phyloP scores from a whole-genome alignment of 768 basidiomycete species.

The Chalciporus piperatus region DNA sequence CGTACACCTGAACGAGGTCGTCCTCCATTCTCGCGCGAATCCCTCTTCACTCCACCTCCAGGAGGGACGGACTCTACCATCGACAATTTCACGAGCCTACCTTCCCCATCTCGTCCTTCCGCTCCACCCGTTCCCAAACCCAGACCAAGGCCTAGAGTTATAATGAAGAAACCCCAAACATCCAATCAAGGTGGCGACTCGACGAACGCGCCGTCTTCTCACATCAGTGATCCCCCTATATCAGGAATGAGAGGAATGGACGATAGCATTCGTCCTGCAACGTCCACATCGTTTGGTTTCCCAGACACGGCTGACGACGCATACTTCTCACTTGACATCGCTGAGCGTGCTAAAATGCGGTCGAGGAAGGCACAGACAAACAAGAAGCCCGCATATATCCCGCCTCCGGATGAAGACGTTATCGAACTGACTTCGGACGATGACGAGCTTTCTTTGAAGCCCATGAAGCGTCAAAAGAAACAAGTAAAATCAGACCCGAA shows the following conservation, averaged over 20 bases:
- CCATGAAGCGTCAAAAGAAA: slow-evolving; percentile 30
- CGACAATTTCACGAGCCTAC: slow-evolving; percentile 12
- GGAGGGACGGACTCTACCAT: slow-evolving; percentile 8
- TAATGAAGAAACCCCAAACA: slow-evolving; percentile 17
- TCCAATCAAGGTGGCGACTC: background rate
- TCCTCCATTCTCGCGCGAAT: slow-evolving; percentile 3
- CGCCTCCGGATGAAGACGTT: slow-evolving; percentile 28
- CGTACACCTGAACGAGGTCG: slow-evolving; percentile 14
- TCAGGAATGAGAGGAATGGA: slow-evolving; percentile 8
- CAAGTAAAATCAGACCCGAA: slow-evolving; percentile 28
- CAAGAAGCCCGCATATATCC: slow-evolving; percentile 10
- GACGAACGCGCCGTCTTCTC: slow-evolving; percentile 16
- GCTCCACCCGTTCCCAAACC: slow-evolving; percentile 6
- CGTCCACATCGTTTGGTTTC: slow-evolving; percentile 6
- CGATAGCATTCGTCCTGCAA: slow-evolving; percentile 23
- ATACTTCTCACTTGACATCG: slow-evolving; percentile 39
- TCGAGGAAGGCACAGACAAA: slow-evolving; percentile 33
- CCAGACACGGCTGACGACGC: slow-evolving; percentile 14
- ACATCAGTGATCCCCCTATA: slow-evolving; percentile 19
- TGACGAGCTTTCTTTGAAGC: slow-evolving; percentile 36
- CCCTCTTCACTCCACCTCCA: slow-evolving; percentile 30
- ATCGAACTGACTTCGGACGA: slow-evolving; percentile 48
- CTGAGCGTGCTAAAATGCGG: slow-evolving; percentile 60
- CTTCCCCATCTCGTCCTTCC: slow-evolving; percentile 4
- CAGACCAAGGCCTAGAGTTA: slow-evolving; percentile 34